Conservation (phyloP, 306 rosid genomes). For the Vachellia pachyceras region DNA sequence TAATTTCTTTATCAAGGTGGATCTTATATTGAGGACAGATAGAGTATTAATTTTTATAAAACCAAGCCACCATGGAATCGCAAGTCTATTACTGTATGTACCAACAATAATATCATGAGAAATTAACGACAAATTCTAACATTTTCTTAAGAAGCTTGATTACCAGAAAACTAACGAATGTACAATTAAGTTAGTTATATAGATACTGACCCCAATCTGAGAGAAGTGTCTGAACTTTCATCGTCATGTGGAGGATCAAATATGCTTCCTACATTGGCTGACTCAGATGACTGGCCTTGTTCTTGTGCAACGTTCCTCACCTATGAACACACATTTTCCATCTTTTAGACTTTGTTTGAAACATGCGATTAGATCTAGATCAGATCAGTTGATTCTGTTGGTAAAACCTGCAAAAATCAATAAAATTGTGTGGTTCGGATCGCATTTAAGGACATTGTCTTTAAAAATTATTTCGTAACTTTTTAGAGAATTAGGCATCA, state of each 20-base stretch:
- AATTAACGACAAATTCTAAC: not conserved
- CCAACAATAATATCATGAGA: not conserved
- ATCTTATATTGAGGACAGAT: too few species aligned
- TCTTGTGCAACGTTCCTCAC: not conserved
- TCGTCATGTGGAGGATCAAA: conserved; percentile 14
- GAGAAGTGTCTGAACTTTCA: conserved; percentile 19
- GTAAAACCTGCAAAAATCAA: too few species aligned
- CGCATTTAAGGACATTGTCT: too few species aligned
- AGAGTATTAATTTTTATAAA: not conserved
- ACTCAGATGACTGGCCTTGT: conserved; percentile 25
- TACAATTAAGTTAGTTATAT: not conserved
- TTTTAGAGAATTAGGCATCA: too few species aligned
- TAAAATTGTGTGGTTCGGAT: too few species aligned
- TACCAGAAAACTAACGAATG: not conserved
- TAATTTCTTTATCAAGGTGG: too few species aligned
- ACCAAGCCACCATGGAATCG: not conserved
- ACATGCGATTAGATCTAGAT: not conserved
- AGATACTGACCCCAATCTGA: conserved; percentile 5
- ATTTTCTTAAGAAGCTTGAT: not conserved
- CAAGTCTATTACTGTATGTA: not conserved
- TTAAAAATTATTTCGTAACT: too few species aligned
- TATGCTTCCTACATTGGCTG: not conserved
- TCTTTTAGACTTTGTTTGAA: not conserved
- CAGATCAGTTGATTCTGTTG: too few species aligned
- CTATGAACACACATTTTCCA: not conserved